A percentile compares a stretch with the other conserved stretches of the same genome.
phyloP scores from a whole-genome alignment of 78 protist genomes.

The Tieghemostelium lacteum region DNA sequence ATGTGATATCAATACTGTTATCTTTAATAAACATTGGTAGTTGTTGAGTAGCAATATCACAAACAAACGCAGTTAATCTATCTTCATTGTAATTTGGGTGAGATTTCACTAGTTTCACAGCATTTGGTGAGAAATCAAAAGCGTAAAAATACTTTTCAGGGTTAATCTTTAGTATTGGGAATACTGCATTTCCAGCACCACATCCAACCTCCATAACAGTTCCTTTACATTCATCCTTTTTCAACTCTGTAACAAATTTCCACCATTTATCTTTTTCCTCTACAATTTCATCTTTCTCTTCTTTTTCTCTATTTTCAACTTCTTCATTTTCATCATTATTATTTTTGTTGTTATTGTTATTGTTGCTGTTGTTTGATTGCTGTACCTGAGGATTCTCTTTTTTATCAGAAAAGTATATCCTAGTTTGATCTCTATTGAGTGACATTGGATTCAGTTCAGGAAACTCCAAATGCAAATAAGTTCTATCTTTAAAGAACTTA shows the following conservation, averaged over 20 bases:
- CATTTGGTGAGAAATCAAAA: slow-evolving; percentile 79
- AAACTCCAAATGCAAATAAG: slow-evolving; percentile 77
- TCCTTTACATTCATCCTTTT: slow-evolving; percentile 1
- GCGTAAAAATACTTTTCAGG: slow-evolving; percentile 73
- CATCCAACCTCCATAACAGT: slow-evolving; percentile 80
- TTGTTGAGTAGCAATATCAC: slow-evolving; percentile 68
- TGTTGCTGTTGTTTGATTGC: not conserved
- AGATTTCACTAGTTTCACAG: slow-evolving; percentile 63
- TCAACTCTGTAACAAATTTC: slow-evolving; percentile 30
- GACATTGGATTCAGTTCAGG: slow-evolving; percentile 67
- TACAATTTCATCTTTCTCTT: not conserved
- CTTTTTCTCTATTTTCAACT: not conserved
- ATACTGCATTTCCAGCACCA: slow-evolving; percentile 81
- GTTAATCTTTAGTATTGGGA: slow-evolving; percentile 58
- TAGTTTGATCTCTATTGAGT: slow-evolving; percentile 46
- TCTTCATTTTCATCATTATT: not conserved
- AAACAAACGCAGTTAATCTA: slow-evolving; percentile 68
- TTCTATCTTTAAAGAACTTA: slow-evolving; percentile 85
- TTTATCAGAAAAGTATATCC: slow-evolving; percentile 21
- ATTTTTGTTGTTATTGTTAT: not conserved
- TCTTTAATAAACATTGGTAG: slow-evolving; percentile 41
- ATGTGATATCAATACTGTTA: slow-evolving; percentile 62
- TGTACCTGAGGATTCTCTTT: not conserved
- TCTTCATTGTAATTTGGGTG: slow-evolving; percentile 57
- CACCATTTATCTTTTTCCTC: slow-evolving; percentile 7